Conservation (phyloP, 2,329 filamentous ascomycete species). For the Paradendryphiella salina region DNA sequence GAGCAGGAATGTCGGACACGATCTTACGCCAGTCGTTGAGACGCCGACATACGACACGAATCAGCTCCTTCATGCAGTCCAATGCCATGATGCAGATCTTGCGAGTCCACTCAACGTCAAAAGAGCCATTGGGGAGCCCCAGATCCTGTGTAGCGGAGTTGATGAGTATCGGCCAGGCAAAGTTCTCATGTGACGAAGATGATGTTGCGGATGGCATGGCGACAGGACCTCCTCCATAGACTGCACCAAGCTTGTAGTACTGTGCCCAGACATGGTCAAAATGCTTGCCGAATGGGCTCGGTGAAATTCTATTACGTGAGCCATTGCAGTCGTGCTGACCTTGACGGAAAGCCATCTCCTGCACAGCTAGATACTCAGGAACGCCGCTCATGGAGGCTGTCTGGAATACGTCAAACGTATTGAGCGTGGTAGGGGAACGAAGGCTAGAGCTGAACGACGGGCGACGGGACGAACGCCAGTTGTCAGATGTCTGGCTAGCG, state of each 20-base stretch:
- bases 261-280: slow-evolving; percentile 26
- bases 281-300: slow-evolving; percentile 23
- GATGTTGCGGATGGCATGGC: neutral
- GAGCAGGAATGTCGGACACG: slow-evolving; percentile 28
- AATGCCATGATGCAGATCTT: slow-evolving; percentile 22
- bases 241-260: slow-evolving; percentile 26
- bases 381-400: slow-evolving; percentile 19
- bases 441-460: slow-evolving; percentile 7
- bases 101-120: slow-evolving; percentile 22
- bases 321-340: slow-evolving; percentile 22
- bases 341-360: slow-evolving; percentile 33
- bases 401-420: neutral
- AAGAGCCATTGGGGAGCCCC: slow-evolving; percentile 26
- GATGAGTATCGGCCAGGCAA: slow-evolving; percentile 30
- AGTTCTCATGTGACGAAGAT: slow-evolving; percentile 19
- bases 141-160: slow-evolving; percentile 33
- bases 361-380: slow-evolving; percentile 24
- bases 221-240: slow-evolving; percentile 11
- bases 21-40: slow-evolving; percentile 24
- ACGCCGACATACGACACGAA: slow-evolving; percentile 20
- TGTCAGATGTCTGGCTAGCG: slow-evolving; percentile 5
- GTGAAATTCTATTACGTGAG: slow-evolving; percentile 10
- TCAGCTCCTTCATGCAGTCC: slow-evolving; percentile 28
- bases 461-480: slow-evolving; percentile 3
- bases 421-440: slow-evolving; percentile 3